Conservation (phyloP, 106 monocot species). For the Apostasia shenzhenica region DNA sequence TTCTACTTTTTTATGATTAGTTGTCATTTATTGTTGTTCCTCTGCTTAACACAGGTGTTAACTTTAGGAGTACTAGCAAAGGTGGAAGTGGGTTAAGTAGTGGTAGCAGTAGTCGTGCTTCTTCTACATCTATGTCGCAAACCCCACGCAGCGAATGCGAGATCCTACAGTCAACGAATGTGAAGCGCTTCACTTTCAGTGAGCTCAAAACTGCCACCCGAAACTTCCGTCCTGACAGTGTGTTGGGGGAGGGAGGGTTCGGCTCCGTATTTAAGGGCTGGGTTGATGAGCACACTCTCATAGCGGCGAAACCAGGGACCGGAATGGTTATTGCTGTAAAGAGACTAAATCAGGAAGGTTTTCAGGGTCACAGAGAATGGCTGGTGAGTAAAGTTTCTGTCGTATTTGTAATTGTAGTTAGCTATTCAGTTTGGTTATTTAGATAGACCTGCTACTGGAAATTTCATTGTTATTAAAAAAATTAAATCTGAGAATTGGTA, state of each 20-base stretch:
- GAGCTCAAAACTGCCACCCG: constrained; percentile 61
- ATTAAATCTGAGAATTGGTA: no score
- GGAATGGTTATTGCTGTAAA: constrained; percentile 75
- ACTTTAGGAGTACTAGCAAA: constrained; percentile 26
- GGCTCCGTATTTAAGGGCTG: constrained; percentile 79
- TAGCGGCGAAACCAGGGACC: constrained; percentile 54
- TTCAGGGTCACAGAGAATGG: constrained; percentile 83
- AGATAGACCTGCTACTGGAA: no score
- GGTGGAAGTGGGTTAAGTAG: constrained; percentile 21
- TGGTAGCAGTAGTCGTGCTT: constrained; percentile 37
- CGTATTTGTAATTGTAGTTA: no score
- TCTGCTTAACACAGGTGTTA: constrained; percentile 19
- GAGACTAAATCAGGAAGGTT: constrained; percentile 63
- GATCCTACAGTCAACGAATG: constrained; percentile 48
- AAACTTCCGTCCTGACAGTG: constrained; percentile 74
- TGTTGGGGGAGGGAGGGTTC: constrained; percentile 78
- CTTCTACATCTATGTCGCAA: constrained; percentile 31
- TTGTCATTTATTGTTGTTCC: neutral
- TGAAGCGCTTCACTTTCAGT: constrained; percentile 51
- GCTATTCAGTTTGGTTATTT: no score
- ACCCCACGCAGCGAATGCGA: constrained; percentile 54
- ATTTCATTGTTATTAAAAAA: no score
- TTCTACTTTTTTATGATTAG: no score
- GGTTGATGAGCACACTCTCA: constrained; percentile 58
- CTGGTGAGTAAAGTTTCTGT: constrained; percentile 31